A percentile compares a stretch with the other conserved stretches of the same genome.
These are phyloP conservation scores for Kwoniella botswanensis DNA, from an alignment of 768 basidiomycete species.

Conservation along the genomic window DNA sequence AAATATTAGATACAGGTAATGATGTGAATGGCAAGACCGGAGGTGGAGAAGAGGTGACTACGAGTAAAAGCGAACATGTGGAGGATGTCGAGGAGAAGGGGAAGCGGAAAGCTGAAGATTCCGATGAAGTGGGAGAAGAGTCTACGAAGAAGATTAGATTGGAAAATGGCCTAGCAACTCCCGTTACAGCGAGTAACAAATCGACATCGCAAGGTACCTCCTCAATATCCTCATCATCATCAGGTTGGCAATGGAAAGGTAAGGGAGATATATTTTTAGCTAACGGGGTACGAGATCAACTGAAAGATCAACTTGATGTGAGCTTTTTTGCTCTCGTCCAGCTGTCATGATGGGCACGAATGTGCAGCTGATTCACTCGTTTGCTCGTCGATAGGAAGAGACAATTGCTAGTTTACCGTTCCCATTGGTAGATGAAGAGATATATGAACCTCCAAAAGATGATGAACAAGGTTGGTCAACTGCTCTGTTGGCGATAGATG, in stretches of 20 bases:
- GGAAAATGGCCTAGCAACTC: constrained; percentile 3
- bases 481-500: neutral
- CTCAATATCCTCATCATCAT: neutral
- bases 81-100: neutral
- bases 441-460: constrained; percentile 55
- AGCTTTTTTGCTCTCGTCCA: constrained; percentile 7
- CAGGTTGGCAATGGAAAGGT: constrained; percentile 22
- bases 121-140: neutral
- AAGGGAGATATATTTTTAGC: constrained; percentile 55
- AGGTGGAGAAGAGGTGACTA: neutral
- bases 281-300: constrained; percentile 39
- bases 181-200: neutral
- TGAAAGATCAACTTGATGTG: constrained; percentile 37
- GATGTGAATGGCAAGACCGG: constrained; percentile 7
- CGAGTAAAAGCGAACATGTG: neutral
- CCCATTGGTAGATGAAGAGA: constrained; percentile 54
- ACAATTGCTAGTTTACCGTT: constrained; percentile 41
- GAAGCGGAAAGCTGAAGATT: constrained; percentile 11
- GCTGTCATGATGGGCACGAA: neutral
- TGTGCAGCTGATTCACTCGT: neutral
- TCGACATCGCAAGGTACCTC: neutral
- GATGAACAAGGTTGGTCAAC: constrained; percentile 38
- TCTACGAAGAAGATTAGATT: constrained; percentile 8
- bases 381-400: constrained; percentile 20
- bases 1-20: constrained; percentile 2